Conservation (phyloP, 176 grass and related monocot genomes). For the Aechmea fasciata region DNA sequence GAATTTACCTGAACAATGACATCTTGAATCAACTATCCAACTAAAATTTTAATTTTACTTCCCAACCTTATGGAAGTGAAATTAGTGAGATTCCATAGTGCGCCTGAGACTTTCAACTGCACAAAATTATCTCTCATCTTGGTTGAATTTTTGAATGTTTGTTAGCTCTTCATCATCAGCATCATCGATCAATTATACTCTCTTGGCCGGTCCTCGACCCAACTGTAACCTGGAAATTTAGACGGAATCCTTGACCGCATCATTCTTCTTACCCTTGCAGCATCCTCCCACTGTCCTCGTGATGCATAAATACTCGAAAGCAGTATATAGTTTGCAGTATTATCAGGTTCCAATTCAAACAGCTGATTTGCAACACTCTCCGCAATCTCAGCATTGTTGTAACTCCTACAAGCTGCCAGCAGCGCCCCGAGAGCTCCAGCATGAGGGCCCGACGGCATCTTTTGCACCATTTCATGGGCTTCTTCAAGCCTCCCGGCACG, state of each 20-base stretch:
- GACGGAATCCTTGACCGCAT: conserved; percentile 41
- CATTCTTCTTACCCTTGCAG: conserved; percentile 42
- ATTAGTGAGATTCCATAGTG: too few species aligned
- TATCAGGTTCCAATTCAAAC: conserved; percentile 60
- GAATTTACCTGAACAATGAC: too few species aligned
- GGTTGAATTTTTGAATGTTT: not conserved
- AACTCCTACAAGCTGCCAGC: conserved; percentile 64
- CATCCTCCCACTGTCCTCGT: conserved; percentile 53
- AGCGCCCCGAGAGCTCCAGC: conserved; percentile 60
- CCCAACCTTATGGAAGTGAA: too few species aligned
- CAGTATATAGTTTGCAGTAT: conserved; percentile 74
- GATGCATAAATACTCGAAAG: conserved; percentile 63
- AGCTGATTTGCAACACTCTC: conserved; percentile 56
- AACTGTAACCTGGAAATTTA: conserved; percentile 61
- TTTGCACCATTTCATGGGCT: conserved; percentile 47
- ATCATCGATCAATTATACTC: conserved; percentile 12
- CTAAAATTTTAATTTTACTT: too few species aligned
- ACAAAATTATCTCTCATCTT: too few species aligned
- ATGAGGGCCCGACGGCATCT: conserved; percentile 55
- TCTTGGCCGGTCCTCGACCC: conserved; percentile 35
- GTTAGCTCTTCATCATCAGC: conserved; percentile 13
- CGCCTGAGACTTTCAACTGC: too few species aligned
- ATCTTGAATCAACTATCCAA: too few species aligned
- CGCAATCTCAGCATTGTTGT: conserved; percentile 59
- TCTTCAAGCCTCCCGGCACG: conserved; percentile 57